These are phyloP conservation scores for Mercurialis annua DNA, from an alignment of 345 rosid species.

Conservation along the genomic window DNA sequence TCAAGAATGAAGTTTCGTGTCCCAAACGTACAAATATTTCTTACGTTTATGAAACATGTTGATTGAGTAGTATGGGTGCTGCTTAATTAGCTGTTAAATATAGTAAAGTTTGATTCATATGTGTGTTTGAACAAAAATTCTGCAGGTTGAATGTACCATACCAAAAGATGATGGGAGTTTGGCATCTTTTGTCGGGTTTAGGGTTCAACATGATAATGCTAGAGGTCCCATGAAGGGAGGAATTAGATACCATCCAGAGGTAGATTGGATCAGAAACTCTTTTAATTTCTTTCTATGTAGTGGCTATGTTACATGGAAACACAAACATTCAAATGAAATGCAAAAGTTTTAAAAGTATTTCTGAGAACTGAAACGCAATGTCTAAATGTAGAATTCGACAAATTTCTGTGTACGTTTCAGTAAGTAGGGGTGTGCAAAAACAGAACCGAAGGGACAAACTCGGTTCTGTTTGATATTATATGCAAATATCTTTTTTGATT, in stretches of 20 bases:
- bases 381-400: neutral
- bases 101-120: neutral
- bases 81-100: neutral
- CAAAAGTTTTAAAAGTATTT: no score
- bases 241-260: constrained; percentile 98
- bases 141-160: constrained; percentile 92
- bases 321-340: no score
- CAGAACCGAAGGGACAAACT: no score
- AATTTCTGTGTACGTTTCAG: neutral
- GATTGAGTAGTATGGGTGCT: no score
- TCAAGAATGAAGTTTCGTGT: no score
- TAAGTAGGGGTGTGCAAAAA: neutral
- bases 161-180: constrained; percentile 89
- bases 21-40: no score
- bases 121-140: constrained; percentile 3
- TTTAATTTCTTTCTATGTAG: neutral
- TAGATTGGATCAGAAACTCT: constrained; percentile 12
- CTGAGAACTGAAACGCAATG: no score
- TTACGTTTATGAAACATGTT: no score
- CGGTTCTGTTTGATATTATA: no score
- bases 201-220: constrained; percentile 96
- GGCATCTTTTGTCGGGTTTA: constrained; percentile 87
- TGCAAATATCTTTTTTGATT: no score
- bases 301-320: no score
- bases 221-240: constrained; percentile 99